A percentile compares a stretch with the other conserved stretches of the same genome.
These are phyloP conservation scores for Penicillium cataractarum DNA, from an alignment of 495 filamentous ascomycete genomes.

Conservation along the genomic window DNA sequence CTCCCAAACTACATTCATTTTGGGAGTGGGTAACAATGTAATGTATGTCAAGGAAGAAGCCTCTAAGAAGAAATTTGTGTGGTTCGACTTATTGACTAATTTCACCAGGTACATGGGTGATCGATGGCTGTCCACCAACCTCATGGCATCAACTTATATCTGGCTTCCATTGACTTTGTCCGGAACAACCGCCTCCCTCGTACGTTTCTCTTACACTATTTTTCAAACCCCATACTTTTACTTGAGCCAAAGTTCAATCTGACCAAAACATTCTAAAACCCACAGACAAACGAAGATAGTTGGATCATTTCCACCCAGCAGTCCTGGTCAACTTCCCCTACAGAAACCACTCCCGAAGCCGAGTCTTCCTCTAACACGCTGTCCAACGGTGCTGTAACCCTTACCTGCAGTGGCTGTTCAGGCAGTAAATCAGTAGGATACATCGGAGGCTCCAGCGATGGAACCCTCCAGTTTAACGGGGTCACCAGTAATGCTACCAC, in stretches of 20 bases:
- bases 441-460: background rate
- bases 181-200: slow-evolving; percentile 47
- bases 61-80: background rate
- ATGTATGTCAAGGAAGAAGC: background rate
- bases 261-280: background rate
- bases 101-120: slow-evolving; percentile 67
- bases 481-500: background rate
- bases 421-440: background rate
- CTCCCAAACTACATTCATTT: background rate
- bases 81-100: background rate
- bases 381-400: background rate
- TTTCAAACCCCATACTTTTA: too few relatives aligned
- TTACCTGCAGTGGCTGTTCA: background rate
- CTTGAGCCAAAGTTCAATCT: background rate
- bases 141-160: slow-evolving; percentile 64
- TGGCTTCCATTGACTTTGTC: slow-evolving; percentile 66
- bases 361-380: background rate
- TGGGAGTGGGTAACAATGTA: background rate
- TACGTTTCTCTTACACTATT: background rate
- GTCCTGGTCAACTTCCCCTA: background rate
- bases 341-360: slow-evolving; percentile 1
- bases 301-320: background rate
- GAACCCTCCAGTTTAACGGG: background rate
- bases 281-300: background rate
- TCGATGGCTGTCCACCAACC: slow-evolving; percentile 61